phyloP scores from a whole-genome alignment of 176 grass and related monocot species.

The Secale cereale region DNA sequence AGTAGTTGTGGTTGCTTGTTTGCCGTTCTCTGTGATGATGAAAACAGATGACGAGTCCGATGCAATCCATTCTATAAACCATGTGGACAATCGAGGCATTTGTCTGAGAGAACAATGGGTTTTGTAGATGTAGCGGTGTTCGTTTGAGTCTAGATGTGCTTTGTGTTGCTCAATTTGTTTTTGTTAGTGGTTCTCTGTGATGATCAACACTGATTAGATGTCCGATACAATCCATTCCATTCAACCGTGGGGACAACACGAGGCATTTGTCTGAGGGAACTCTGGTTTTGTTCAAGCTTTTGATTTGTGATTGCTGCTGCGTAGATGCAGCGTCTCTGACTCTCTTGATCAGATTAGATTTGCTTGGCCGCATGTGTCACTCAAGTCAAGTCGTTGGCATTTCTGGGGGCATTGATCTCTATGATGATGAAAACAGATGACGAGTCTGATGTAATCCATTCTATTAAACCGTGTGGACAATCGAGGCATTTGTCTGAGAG shows the following conservation, averaged over 20 bases:
- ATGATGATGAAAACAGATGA: constrained; percentile 23
- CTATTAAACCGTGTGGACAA: constrained; percentile 6
- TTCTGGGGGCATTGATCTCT: not conserved
- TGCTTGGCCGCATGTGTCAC: not conserved
- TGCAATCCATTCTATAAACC: not conserved
- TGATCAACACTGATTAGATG: constrained; percentile 51
- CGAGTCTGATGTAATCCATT: constrained; percentile 23
- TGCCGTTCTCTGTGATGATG: not conserved
- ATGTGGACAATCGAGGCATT: not conserved
- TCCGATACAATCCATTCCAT: constrained; percentile 56
- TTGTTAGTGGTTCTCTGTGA: constrained; percentile 7
- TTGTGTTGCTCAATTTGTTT: not conserved
- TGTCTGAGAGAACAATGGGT: not conserved
- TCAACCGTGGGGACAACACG: constrained; percentile 48
- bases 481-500: constrained; percentile 17
- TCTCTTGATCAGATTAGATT: not conserved
- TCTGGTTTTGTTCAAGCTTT: no score
- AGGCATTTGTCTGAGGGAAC: constrained; percentile 56
- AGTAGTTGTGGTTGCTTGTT: not conserved
- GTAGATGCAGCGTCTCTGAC: not conserved
- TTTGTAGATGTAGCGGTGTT: not conserved
- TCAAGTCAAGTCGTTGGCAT: not conserved
- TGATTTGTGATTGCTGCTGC: not conserved
- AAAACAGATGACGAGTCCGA: not conserved
- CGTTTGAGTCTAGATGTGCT: not conserved